phyloP scores from a whole-genome alignment of 2,329 filamentous ascomycete species.

The Colletotrichum gloeosporioides region DNA sequence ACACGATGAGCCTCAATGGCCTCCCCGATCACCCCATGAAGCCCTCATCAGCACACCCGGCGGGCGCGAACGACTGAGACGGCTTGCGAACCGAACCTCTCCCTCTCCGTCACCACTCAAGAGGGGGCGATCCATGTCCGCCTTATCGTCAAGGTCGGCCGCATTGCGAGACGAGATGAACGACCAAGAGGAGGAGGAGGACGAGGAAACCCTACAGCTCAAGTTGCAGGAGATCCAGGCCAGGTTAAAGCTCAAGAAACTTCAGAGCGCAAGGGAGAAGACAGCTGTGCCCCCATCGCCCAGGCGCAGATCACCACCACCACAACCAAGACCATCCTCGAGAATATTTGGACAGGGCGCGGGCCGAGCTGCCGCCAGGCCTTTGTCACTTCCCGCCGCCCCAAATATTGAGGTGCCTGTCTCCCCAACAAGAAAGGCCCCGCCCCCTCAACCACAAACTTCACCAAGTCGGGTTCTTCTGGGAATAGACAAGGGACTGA shows the following conservation, averaged over 20 bases:
- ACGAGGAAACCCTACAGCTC: slow-evolving; percentile 88
- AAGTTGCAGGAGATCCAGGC: slow-evolving; percentile 90
- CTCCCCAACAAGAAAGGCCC: slow-evolving; percentile 69
- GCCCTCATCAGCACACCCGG: slow-evolving; percentile 73
- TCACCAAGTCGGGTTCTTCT: slow-evolving; percentile 83
- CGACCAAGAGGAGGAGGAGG: slow-evolving; percentile 70
- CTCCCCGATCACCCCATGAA: slow-evolving; percentile 70
- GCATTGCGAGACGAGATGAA: slow-evolving; percentile 27
- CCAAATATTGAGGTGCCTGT: slow-evolving; percentile 73
- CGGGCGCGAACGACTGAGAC: slow-evolving; percentile 77
- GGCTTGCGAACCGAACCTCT: slow-evolving; percentile 69
- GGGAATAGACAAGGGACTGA: slow-evolving; percentile 89
- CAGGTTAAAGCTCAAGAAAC: slow-evolving; percentile 82
- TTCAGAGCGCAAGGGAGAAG: slow-evolving; percentile 69
- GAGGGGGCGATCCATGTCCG: slow-evolving; percentile 40
- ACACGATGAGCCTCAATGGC: slow-evolving; percentile 62
- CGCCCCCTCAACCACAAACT: slow-evolving; percentile 57
- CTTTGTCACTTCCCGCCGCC: slow-evolving; percentile 24
- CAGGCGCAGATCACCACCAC: background rate
- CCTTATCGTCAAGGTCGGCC: slow-evolving; percentile 25
- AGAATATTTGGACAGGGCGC: slow-evolving; percentile 31
- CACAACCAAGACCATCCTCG: slow-evolving; percentile 22
- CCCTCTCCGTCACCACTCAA: slow-evolving; percentile 72
- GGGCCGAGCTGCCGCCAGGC: slow-evolving; percentile 9
- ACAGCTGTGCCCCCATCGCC: slow-evolving; percentile 27